phyloP scores from a whole-genome alignment of 1,139 yeast genomes.

The Yamadazyma epiphylla region DNA sequence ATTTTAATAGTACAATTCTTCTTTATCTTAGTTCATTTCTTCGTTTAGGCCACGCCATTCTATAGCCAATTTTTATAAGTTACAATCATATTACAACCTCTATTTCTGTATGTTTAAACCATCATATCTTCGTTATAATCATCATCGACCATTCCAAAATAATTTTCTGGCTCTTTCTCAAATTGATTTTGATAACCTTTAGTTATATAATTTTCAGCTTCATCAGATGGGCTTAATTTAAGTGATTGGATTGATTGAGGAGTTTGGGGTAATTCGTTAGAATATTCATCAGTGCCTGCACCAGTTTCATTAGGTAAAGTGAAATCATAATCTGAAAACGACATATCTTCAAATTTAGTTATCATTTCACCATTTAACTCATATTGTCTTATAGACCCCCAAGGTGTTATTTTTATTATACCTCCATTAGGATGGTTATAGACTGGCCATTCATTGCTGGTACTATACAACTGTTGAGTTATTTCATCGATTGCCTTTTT shows the following conservation, averaged over 20 bases:
- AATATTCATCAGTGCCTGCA: constrained; percentile 1
- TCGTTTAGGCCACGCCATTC: too few species aligned
- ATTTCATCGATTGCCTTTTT: constrained; percentile 24
- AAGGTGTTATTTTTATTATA: constrained; percentile 58
- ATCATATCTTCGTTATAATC: constrained; percentile 7
- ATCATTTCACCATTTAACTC: constrained; percentile 31
- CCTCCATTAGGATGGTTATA: constrained; percentile 67
- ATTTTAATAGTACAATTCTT: too few species aligned
- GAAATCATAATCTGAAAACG: constrained; percentile 33
- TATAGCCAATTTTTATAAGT: too few species aligned
- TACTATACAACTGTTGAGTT: constrained; percentile 18
- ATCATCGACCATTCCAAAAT: constrained; percentile 33
- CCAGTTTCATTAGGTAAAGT: constrained; percentile 8
- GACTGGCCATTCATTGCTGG: constrained; percentile 53
- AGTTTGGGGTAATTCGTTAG: constrained; percentile 27
- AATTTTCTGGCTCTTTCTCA: constrained; percentile 36
- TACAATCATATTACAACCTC: too few species aligned
- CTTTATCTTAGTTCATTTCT: too few species aligned
- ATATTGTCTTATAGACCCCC: constrained; percentile 47
- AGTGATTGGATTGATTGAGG: constrained; percentile 27
- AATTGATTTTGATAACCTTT: constrained; percentile 30
- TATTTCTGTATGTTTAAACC: too few species aligned
- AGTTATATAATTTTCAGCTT: constrained; percentile 38
- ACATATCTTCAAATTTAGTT: constrained; percentile 41
- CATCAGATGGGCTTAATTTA: constrained; percentile 35